phyloP scores from a whole-genome alignment of 805 yeast genomes.

The Lipomyces yamadae region DNA sequence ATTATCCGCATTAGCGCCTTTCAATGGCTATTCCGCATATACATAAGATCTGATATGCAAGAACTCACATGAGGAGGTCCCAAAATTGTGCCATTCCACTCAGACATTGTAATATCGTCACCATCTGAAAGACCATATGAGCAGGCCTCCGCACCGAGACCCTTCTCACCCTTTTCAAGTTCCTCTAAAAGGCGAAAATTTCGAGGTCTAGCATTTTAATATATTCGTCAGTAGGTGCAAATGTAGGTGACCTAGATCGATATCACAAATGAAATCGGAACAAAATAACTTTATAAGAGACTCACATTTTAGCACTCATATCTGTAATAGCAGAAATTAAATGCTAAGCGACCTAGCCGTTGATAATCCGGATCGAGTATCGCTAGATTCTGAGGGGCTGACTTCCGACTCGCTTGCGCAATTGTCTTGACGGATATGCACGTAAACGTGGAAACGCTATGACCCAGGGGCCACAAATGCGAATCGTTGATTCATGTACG shows the following conservation, averaged over 20 bases:
- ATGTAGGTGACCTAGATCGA: not conserved
- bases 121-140: constrained; percentile 91
- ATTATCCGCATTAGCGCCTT: constrained; percentile 15
- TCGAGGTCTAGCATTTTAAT: constrained; percentile 62
- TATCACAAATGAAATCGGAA: not conserved
- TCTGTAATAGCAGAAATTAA: not conserved
- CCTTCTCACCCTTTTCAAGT: constrained; percentile 97
- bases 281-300: not conserved
- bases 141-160: constrained; percentile 94
- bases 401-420: not conserved
- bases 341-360: not conserved
- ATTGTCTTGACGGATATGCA: not conserved
- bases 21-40: not conserved
- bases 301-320: constrained; percentile 37
- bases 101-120: constrained; percentile 89
- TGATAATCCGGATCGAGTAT: not conserved
- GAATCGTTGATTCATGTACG: not conserved
- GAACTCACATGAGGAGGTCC: constrained; percentile 82
- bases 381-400: not conserved
- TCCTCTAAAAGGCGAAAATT: constrained; percentile 94
- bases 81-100: constrained; percentile 97
- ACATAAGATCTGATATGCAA: not conserved
- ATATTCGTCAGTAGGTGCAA: not conserved
- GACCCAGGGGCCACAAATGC: not conserved
- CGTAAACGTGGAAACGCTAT: not conserved